These are phyloP conservation scores for Brettanomyces sp. DNA, from an alignment of 805 yeast genomes.

Conservation along the genomic window DNA sequence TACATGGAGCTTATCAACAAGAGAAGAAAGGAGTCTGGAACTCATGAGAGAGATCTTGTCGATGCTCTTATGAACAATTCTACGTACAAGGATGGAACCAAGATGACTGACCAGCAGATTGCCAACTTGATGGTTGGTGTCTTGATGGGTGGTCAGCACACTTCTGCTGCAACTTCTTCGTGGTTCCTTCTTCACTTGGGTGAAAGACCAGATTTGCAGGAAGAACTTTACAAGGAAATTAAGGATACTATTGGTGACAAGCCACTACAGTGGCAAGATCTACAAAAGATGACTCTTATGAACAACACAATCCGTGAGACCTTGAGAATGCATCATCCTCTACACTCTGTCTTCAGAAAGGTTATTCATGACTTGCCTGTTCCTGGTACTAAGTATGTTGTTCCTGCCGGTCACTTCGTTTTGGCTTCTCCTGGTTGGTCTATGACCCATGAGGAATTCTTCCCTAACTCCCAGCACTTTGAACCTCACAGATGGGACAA, in stretches of 20 bases:
- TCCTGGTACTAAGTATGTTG: slow-evolving; percentile 69
- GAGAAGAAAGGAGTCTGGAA: slow-evolving; percentile 75
- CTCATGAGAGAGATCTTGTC: slow-evolving; percentile 78
- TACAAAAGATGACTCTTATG: slow-evolving; percentile 72
- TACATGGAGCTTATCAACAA: slow-evolving; percentile 69
- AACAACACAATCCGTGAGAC: slow-evolving; percentile 87
- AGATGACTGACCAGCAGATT: slow-evolving; percentile 92
- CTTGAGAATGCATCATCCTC: slow-evolving; percentile 90
- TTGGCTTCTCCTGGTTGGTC: slow-evolving; percentile 93
- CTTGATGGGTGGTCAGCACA: slow-evolving; percentile 98
- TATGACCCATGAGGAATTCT: slow-evolving; percentile 64
- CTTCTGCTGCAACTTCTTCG: slow-evolving; percentile 91
- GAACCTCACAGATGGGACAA: slow-evolving; percentile 84
- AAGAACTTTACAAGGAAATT: slow-evolving; percentile 71
- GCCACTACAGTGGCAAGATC: slow-evolving; percentile 71
- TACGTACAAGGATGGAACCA: slow-evolving; percentile 86
- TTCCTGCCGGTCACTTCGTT: slow-evolving; percentile 85
- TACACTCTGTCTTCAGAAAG: slow-evolving; percentile 92
- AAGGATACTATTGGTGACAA: slow-evolving; percentile 48
- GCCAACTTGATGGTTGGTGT: slow-evolving; percentile 91
- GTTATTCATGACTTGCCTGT: slow-evolving; percentile 71
- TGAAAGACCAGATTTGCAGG: slow-evolving; percentile 77
- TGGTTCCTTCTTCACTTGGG: slow-evolving; percentile 92
- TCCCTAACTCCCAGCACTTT: slow-evolving; percentile 64
- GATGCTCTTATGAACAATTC: slow-evolving; percentile 78